phyloP scores from a whole-genome alignment of 495 filamentous ascomycete genomes.

The Cryomyces antarcticus region DNA sequence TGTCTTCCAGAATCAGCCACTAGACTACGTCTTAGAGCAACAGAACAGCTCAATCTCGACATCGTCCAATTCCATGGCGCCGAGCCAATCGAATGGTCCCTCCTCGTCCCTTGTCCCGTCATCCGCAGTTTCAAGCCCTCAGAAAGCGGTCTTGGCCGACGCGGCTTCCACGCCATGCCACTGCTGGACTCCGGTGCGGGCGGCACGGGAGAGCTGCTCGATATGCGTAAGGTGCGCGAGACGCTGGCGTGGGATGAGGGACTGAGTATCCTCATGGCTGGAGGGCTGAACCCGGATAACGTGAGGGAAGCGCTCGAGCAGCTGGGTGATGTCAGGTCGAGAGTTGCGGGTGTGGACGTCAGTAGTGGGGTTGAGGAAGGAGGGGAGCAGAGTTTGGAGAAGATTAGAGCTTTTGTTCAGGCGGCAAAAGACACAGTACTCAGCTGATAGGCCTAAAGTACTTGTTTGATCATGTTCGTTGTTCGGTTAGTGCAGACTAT shows the following conservation, averaged over 20 bases:
- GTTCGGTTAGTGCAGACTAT: no score
- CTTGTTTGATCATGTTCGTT: no score
- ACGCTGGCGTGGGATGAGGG: constrained; percentile 39
- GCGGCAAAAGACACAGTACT: constrained; percentile 34
- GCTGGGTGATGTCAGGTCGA: constrained; percentile 30
- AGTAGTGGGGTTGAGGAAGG: constrained; percentile 81
- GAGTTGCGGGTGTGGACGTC: constrained; percentile 72
- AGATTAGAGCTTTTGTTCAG: constrained; percentile 63
- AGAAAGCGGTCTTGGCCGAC: constrained; percentile 44
- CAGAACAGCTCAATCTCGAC: constrained; percentile 63
- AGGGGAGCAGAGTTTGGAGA: constrained; percentile 61
- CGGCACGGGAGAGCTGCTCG: constrained; percentile 57
- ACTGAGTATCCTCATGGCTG: constrained; percentile 57
- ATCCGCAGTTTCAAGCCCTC: constrained; percentile 60
- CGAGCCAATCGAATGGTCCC: constrained; percentile 84
- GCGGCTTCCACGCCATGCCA: constrained; percentile 67
- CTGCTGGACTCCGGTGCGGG: constrained; percentile 73
- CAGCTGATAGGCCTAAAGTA: neutral
- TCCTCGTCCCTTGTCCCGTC: constrained; percentile 71
- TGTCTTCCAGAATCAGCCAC: constrained; percentile 80
- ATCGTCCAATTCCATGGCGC: constrained; percentile 80
- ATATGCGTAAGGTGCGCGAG: constrained; percentile 40
- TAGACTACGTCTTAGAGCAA: constrained; percentile 57
- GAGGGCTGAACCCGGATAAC: constrained; percentile 60
- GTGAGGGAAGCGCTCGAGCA: constrained; percentile 39